phyloP scores from a whole-genome alignment of 441 rosid genomes.

The Syzygium syzygioides region DNA sequence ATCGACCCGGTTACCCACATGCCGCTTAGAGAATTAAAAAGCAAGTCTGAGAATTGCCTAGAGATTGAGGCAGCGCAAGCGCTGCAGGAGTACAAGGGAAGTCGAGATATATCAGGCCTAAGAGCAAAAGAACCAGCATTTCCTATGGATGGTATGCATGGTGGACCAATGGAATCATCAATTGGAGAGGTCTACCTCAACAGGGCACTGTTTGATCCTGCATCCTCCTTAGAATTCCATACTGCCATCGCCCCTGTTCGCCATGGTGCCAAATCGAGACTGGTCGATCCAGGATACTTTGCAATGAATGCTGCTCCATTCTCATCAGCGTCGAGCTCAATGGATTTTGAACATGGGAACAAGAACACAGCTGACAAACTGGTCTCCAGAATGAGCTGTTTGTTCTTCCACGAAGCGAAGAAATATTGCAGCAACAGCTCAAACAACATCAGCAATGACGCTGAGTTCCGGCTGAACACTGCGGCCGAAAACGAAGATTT shows the following conservation, averaged over 20 bases:
- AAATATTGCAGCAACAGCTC: neutral
- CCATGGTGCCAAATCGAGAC: neutral
- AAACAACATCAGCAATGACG: neutral
- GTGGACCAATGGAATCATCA: neutral
- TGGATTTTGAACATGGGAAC: neutral
- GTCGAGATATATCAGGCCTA: neutral
- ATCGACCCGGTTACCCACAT: constrained; percentile 9
- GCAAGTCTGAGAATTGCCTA: neutral
- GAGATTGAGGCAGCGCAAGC: neutral
- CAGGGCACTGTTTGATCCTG: neutral
- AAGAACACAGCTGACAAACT: neutral
- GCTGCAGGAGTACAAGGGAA: neutral
- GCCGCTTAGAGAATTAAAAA: neutral
- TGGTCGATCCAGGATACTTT: neutral
- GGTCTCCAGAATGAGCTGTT: neutral
- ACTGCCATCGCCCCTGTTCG: neutral
- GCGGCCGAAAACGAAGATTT: neutral
- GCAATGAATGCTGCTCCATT: neutral
- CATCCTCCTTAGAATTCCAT: neutral
- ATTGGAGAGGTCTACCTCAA: neutral
- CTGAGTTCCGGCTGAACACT: neutral
- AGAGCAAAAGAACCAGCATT: neutral
- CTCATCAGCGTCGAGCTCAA: neutral
- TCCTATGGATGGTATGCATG: neutral
- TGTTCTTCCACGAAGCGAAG: neutral